Evolutionary conservation across 1,139 yeast genomes (phyloP).

Genomic region (Casaregolazyma suthepensis): DNA sequence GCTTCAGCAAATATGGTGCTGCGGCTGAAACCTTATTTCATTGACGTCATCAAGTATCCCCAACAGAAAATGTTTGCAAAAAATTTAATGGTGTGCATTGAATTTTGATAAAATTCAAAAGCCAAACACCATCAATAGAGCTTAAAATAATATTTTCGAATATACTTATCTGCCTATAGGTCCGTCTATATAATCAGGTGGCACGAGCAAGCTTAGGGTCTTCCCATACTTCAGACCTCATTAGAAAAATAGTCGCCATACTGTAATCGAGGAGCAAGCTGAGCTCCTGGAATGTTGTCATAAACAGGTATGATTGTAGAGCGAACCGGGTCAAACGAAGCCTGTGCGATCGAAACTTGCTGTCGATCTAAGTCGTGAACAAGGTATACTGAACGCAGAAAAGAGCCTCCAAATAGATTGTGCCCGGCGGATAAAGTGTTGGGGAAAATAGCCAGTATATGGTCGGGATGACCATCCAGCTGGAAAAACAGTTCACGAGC

Average conservation of each 20-base stretch:
- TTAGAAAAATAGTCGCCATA: background rate
- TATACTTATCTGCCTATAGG: background rate
- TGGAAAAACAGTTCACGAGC: background rate
- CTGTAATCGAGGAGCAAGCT: background rate
- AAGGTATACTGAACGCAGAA: constrained; percentile 59
- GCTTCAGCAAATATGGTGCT: background rate
- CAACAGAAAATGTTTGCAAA: background rate
- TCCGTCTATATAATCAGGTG: background rate
- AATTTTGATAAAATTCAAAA: too few species aligned
- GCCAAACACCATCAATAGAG: too few species aligned
- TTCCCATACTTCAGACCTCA: background rate
- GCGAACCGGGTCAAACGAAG: constrained; percentile 24
- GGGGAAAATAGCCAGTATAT: background rate
- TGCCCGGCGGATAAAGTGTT: background rate
- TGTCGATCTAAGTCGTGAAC: constrained; percentile 63
- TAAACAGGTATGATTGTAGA: constrained; percentile 23
- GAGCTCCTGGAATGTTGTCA: constrained; percentile 2
- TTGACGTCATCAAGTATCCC: background rate
- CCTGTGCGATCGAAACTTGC: constrained; percentile 62
- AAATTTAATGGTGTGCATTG: too few species aligned
- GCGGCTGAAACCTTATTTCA: background rate
- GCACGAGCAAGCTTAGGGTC: background rate
- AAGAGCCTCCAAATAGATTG: constrained; percentile 55
- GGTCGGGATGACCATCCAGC: background rate
- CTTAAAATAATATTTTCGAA: too few species aligned